A percentile compares a stretch with the other conserved stretches of the same genome.
Evolutionary conservation across 805 yeast genomes (phyloP).

Genomic region (Saturnispora ahearnii): DNA sequence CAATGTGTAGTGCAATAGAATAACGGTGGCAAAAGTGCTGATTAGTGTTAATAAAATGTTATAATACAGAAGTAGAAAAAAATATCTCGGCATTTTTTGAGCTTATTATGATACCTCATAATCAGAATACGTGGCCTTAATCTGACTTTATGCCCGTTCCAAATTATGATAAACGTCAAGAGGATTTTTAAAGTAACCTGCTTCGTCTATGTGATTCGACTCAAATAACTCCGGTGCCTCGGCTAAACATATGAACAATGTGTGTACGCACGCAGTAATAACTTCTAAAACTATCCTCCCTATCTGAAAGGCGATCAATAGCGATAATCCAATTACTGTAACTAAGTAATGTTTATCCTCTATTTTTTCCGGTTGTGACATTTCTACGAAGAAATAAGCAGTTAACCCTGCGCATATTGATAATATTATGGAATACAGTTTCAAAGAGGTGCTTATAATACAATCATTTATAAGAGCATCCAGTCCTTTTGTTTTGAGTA

Average conservation of each 20-base stretch:
- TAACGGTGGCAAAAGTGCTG: background rate
- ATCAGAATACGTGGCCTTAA: background rate
- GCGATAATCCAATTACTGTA: constrained; percentile 20
- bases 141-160: background rate
- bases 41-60: background rate
- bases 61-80: background rate
- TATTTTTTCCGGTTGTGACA: constrained; percentile 62
- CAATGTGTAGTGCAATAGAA: background rate
- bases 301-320: constrained; percentile 64
- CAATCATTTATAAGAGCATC: constrained; percentile 81
- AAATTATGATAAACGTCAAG: background rate
- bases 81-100: background rate
- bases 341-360: constrained; percentile 44
- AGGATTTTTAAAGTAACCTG: constrained; percentile 11
- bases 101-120: background rate
- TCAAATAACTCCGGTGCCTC: constrained; percentile 75
- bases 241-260: constrained; percentile 76
- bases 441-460: constrained; percentile 65
- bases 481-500: constrained; percentile 67
- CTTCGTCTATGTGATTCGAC: constrained; percentile 50
- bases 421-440: constrained; percentile 60
- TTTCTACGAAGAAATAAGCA: constrained; percentile 55
- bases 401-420: constrained; percentile 39
- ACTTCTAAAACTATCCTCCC: constrained; percentile 61
- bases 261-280: constrained; percentile 68